Evolutionary conservation across 371 early-diverging fungal species (phyloP), one percentile per base, ranked within the genome.

Genomic region (Circinella umbellata): DNA sequence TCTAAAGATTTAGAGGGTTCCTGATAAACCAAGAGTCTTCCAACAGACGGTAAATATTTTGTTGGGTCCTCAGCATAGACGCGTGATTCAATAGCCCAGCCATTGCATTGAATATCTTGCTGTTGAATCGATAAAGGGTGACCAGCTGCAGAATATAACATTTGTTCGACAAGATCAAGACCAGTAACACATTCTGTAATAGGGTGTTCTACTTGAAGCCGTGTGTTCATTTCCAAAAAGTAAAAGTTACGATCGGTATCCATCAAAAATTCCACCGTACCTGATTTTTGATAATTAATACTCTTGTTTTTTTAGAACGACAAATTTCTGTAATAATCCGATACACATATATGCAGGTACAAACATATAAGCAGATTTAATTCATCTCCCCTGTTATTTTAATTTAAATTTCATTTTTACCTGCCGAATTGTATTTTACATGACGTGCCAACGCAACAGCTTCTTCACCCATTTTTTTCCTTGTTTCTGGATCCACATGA

Each of bases 141-240:
- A 15, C 87, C 88, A 14, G 93, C 90, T 47, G 94, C 95, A 36
- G 94, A 90, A 63, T 89, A 89, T 27, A 95, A 84, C 94, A 94
- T 93, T 73, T 91, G 92, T 73, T 95, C 96, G 49, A 98, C 98
- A 39, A 99, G 80, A 81, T 99, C 99, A 42, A 96, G 75, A 1
- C 93, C 93, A 3, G 97, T 96, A 42, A 97, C 92, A 69, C 91
- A 88, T 78, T 99, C 99, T 35, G 99, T 98, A 62, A 99, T 93
- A 8, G 99, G 98, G 83, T 99, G 99, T 82, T 99, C 99, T 55
- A 96, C 97, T 72, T 95, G 95, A 53, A 95, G 83, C 27, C 95
- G 89, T 4, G 94, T 94, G 75, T 95, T 95, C 94, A 95, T 93
- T 73, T 95, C 95, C 76, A 95, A 78, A 71, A 95, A 94, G 81